Evolutionary conservation across 768 basidiomycete genomes (phyloP).

Genomic region (Gloeophyllum trabeum): DNA sequence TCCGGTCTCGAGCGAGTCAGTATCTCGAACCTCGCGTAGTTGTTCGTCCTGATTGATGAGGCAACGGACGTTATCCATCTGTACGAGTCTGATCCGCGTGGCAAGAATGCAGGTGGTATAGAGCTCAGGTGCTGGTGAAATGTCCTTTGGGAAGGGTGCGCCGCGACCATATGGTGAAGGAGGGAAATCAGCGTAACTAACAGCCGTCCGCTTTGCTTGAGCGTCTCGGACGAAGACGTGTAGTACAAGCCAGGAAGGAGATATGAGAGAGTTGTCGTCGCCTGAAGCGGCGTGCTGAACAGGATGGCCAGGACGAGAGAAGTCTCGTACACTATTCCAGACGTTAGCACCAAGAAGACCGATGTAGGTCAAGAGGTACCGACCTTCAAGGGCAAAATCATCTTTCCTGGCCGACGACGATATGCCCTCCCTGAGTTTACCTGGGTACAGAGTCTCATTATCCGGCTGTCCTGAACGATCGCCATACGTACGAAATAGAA

Average conservation of each 20-base stretch:
- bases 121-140: constrained; percentile 35
- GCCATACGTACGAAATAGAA: constrained; percentile 51
- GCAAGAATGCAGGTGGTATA: constrained; percentile 29
- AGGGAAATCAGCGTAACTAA: constrained; percentile 34
- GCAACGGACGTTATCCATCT: constrained; percentile 46
- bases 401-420: constrained; percentile 49
- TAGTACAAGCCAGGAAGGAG: constrained; percentile 41
- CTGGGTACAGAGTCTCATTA: too few relatives aligned
- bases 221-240: constrained; percentile 3
- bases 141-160: constrained; percentile 54
- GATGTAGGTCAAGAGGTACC: constrained; percentile 5
- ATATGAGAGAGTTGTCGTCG: constrained; percentile 47
- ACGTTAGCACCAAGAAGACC: not conserved
- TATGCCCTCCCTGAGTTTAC: constrained; percentile 69
- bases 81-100: constrained; percentile 20
- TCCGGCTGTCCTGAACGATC: too few relatives aligned
- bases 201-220: not conserved
- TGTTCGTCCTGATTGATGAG: constrained; percentile 35
- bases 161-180: constrained; percentile 42
- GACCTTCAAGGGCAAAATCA: constrained; percentile 59
- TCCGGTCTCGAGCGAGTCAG: constrained; percentile 25
- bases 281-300: constrained; percentile 52
- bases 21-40: constrained; percentile 41
- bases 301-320: constrained; percentile 55
- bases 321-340: constrained; percentile 52